Percentiles rank a stretch among this genome's conserved stretches.
phyloP scores from a whole-genome alignment of 2,329 filamentous ascomycete genomes.

The Parasarocladium wereldwijsianum region DNA sequence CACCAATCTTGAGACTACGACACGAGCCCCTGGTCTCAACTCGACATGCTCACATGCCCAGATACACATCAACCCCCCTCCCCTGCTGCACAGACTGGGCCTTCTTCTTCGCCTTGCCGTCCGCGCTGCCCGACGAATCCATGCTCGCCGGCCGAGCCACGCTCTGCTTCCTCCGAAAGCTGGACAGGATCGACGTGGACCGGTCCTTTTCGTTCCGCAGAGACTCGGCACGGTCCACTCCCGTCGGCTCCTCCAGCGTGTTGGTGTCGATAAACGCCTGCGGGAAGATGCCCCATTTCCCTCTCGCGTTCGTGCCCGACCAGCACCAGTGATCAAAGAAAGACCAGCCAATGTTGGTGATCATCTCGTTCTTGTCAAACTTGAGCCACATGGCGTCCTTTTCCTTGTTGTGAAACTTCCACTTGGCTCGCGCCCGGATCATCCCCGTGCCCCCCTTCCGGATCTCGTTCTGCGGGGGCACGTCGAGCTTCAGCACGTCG shows the following conservation, averaged over 20 bases:
- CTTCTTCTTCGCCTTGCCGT: not conserved
- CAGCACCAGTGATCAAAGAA: slow-evolving; percentile 40
- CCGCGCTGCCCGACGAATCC: slow-evolving; percentile 10
- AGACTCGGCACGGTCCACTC: slow-evolving; percentile 15
- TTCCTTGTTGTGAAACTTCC: slow-evolving; percentile 35
- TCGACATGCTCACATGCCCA: too few species aligned
- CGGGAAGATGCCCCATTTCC: slow-evolving; percentile 38
- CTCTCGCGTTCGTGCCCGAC: slow-evolving; percentile 36
- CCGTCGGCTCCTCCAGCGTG: slow-evolving; percentile 24
- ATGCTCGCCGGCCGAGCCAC: slow-evolving; percentile 18
- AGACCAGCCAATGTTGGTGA: slow-evolving; percentile 45
- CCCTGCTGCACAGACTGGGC: too few species aligned
- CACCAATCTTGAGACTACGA: too few species aligned
- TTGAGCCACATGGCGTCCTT: slow-evolving; percentile 36
- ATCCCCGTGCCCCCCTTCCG: slow-evolving; percentile 29
- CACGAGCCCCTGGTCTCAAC: too few species aligned
- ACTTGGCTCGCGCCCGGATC: slow-evolving; percentile 32
- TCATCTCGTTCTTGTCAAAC: slow-evolving; percentile 52
- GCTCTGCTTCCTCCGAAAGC: slow-evolving; percentile 19
- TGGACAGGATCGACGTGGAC: slow-evolving; percentile 14
- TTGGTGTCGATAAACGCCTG: slow-evolving; percentile 30
- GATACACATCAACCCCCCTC: too few species aligned
- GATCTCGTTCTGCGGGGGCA: slow-evolving; percentile 29
- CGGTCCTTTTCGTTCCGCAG: slow-evolving; percentile 20
- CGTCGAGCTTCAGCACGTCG: slow-evolving; percentile 32